Evolutionary conservation across 352 stramenopile species (phyloP).

Genomic region (Hyaloperonospora brassicae): DNA sequence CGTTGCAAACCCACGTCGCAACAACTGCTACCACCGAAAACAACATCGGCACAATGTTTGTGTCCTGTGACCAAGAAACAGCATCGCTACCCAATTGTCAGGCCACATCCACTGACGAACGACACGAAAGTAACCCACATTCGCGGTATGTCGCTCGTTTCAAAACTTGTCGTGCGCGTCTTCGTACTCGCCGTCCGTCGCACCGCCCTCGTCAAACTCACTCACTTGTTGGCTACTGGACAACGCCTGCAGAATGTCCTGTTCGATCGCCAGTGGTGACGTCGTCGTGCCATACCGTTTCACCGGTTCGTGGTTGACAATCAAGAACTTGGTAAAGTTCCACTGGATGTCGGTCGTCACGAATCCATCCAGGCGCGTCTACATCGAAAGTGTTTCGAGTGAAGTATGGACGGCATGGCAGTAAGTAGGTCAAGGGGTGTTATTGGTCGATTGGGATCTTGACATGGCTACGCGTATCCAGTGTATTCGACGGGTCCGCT

Average conservation of each 20-base stretch:
- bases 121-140: too few species aligned
- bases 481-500: too few species aligned
- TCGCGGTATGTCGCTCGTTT: background rate
- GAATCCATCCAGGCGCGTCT: constrained; percentile 51
- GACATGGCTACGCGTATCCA: too few species aligned
- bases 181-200: constrained; percentile 20
- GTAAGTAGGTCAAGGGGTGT: too few species aligned
- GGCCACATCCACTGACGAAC: too few species aligned
- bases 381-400: constrained; percentile 28
- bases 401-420: too few species aligned
- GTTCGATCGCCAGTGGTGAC: constrained; percentile 55
- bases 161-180: constrained; percentile 26
- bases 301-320: constrained; percentile 61
- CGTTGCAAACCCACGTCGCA: too few species aligned
- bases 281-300: constrained; percentile 67
- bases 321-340: constrained; percentile 87
- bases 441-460: too few species aligned
- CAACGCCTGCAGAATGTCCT: constrained; percentile 52
- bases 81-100: too few species aligned
- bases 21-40: too few species aligned
- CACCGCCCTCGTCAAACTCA: constrained; percentile 22
- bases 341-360: constrained; percentile 77
- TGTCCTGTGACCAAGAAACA: too few species aligned
- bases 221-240: constrained; percentile 21
- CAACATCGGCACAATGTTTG: too few species aligned